These are phyloP conservation scores for Chaetomium sp. DNA, from an alignment of 2,329 filamentous ascomycete genomes.

Conservation along the genomic window DNA sequence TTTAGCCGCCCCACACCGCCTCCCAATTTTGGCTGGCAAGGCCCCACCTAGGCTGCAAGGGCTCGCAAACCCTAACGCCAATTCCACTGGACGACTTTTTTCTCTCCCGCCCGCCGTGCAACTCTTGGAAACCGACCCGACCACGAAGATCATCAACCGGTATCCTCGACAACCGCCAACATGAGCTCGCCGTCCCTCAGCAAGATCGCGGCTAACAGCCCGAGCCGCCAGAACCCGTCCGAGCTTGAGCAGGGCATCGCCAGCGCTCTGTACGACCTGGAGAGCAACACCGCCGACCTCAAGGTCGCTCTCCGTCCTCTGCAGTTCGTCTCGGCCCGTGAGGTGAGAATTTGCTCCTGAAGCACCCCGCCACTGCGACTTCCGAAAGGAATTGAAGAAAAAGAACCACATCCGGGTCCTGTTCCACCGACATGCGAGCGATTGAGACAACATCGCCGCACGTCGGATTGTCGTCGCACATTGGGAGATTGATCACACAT, in stretches of 20 bases:
- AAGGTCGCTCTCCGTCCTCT: constrained; percentile 93
- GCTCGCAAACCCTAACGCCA: constrained; percentile 22
- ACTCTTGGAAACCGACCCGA: constrained; percentile 2
- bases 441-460: constrained; percentile 17
- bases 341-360: constrained; percentile 67
- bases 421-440: constrained; percentile 33
- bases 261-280: constrained; percentile 95
- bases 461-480: constrained; percentile 21
- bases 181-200: constrained; percentile 71
- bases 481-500: constrained; percentile 25
- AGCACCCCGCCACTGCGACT: constrained; percentile 12
- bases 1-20: constrained; percentile 13
- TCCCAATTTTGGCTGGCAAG: background rate
- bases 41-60: constrained; percentile 16
- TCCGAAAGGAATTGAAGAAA: constrained; percentile 8
- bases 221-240: constrained; percentile 89
- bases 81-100: constrained; percentile 13
- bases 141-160: constrained; percentile 14
- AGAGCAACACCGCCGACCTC: constrained; percentile 98
- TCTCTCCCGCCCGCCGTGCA: constrained; percentile 5
- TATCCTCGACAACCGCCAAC: constrained; percentile 39
- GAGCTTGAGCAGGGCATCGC: constrained; percentile 98
- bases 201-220: constrained; percentile 98
- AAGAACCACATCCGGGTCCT: constrained; percentile 33
- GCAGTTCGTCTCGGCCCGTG: constrained; percentile 97